These are phyloP conservation scores for Alternaria incomplexa DNA, from an alignment of 2,329 filamentous ascomycete genomes.

Conservation along the genomic window DNA sequence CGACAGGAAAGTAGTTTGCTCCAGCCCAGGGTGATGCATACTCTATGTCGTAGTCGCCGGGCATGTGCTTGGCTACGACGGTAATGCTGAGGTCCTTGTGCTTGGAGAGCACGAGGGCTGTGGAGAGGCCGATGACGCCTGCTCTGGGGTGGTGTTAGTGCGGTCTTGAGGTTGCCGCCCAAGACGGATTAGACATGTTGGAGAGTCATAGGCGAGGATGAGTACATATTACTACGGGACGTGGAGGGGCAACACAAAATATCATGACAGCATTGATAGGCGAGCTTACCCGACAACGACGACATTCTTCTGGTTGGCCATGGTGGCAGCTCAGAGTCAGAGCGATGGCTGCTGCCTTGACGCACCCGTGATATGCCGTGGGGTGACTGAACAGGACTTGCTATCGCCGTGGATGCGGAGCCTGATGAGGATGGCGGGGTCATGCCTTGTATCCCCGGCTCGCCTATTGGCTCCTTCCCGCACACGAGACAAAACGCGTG, in stretches of 20 bases:
- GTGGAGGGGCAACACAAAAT: background rate
- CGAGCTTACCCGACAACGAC: slow-evolving; percentile 56
- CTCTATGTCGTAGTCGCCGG: slow-evolving; percentile 88
- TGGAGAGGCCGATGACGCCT: slow-evolving; percentile 70
- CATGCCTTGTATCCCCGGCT: slow-evolving; percentile 12
- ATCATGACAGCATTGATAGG: background rate
- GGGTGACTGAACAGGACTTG: background rate
- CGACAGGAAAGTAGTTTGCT: slow-evolving; percentile 71
- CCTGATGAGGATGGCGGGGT: slow-evolving; percentile 17
- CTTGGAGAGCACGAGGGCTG: slow-evolving; percentile 66
- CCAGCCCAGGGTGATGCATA: slow-evolving; percentile 92
- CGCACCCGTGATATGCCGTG: slow-evolving; percentile 8
- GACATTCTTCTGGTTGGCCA: slow-evolving; percentile 40
- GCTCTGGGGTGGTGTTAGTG: slow-evolving; percentile 54
- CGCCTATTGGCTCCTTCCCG: slow-evolving; percentile 23
- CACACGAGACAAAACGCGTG: slow-evolving; percentile 33
- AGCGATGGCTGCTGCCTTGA: slow-evolving; percentile 9
- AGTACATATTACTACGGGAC: background rate
- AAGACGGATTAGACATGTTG: background rate
- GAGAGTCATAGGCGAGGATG: background rate
- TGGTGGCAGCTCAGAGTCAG: slow-evolving; percentile 15
- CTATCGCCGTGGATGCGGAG: background rate
- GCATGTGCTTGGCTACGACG: slow-evolving; percentile 87
- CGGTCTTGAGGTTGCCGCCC: background rate
- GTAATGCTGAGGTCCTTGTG: slow-evolving; percentile 64